A percentile compares a stretch with the other conserved stretches of the same genome.
Conservation (phyloP, 257 asterid genomes). For the Solanum verrucosum region DNA sequence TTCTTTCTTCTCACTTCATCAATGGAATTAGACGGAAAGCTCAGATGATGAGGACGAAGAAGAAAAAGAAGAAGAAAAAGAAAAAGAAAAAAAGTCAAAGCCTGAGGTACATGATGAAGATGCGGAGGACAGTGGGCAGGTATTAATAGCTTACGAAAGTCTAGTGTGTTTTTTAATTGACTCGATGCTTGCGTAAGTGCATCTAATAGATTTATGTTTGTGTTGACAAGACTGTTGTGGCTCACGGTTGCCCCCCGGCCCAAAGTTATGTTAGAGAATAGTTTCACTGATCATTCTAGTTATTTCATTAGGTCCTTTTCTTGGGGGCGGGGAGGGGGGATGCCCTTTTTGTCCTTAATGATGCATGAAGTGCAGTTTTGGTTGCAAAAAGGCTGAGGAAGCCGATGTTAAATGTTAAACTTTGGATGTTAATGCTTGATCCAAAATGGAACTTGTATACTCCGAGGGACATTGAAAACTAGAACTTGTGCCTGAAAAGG, state of each 20-base stretch:
- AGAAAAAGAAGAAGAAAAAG: slow-evolving; percentile 43
- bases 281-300: not conserved
- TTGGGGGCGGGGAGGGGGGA: not conserved
- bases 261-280: not conserved
- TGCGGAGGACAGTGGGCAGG: slow-evolving; percentile 64
- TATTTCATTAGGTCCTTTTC: not conserved
- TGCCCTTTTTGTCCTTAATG: not conserved
- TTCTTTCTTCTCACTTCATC: not conserved
- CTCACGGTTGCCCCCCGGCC: not conserved
- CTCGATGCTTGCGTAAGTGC: not conserved
- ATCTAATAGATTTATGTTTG: not conserved
- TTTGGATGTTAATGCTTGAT: not conserved
- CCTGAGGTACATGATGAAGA: slow-evolving; percentile 59
- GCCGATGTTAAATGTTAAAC: not conserved
- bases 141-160: not conserved
- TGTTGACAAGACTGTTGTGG: not conserved
- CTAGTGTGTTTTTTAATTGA: not conserved
- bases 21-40: slow-evolving; percentile 48
- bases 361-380: not conserved
- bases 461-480: not conserved
- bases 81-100: slow-evolving; percentile 56
- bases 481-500: not conserved
- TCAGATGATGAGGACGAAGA: slow-evolving; percentile 80
- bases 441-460: not conserved
- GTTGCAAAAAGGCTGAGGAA: not conserved